phyloP scores from a whole-genome alignment of 768 basidiomycete genomes.

The Boletus subparvulus region DNA sequence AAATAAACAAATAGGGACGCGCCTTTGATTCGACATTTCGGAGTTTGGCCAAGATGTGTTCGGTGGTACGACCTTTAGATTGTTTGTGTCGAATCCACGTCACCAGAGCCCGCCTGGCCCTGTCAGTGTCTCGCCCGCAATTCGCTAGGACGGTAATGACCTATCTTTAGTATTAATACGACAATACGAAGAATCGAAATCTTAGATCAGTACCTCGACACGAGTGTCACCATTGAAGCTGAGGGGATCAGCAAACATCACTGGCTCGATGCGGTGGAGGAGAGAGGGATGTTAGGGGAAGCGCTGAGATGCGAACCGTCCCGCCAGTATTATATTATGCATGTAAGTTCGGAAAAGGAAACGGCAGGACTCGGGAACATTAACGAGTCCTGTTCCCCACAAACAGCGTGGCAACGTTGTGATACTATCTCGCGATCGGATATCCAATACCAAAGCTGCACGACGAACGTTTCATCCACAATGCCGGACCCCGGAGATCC shows the following conservation, averaged over 20 bases:
- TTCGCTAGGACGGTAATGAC: conserved; percentile 35
- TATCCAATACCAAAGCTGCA: conserved; percentile 11
- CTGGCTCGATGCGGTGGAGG: background rate
- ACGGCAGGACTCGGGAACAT: conserved; percentile 19
- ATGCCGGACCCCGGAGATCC: conserved; percentile 1
- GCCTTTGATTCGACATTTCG: conserved; percentile 31
- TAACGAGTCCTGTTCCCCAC: conserved; percentile 1
- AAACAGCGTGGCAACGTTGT: conserved; percentile 14
- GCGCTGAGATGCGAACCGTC: conserved; percentile 1
- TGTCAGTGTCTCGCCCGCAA: conserved; percentile 29
- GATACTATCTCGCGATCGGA: background rate
- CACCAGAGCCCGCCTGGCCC: conserved; percentile 28
- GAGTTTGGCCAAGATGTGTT: conserved; percentile 31
- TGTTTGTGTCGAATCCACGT: conserved; percentile 33
- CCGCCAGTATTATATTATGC: conserved; percentile 17
- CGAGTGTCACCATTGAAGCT: conserved; percentile 32
- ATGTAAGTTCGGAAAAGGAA: conserved; percentile 8
- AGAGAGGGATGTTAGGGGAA: background rate
- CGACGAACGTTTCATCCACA: conserved; percentile 11
- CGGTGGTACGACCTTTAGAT: conserved; percentile 27
- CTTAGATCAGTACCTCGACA: conserved; percentile 21
- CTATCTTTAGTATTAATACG: conserved; percentile 13
- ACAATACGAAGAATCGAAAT: background rate
- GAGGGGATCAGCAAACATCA: conserved; percentile 26
- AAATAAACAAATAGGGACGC: background rate